Conservation (phyloP, 306 rosid species). For the Sicyos baderoa region DNA sequence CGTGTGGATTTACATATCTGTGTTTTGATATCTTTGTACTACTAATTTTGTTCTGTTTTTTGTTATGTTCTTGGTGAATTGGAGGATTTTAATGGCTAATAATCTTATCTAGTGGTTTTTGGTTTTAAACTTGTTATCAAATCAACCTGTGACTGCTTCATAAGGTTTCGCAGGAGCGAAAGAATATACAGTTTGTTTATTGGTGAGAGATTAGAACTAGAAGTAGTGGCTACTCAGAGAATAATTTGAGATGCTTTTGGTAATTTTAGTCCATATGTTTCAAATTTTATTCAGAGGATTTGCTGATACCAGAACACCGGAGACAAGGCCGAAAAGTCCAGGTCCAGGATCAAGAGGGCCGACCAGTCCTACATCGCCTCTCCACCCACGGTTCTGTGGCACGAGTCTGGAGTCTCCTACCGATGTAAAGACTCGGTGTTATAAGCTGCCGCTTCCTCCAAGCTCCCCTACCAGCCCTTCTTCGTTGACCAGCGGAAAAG, state of each 20-base stretch:
- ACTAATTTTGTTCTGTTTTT: not conserved
- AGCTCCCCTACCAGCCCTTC: conserved; percentile 90
- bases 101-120: not conserved
- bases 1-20: not conserved
- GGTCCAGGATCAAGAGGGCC: conserved; percentile 78
- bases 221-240: conserved; percentile 1
- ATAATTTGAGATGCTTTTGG: not conserved
- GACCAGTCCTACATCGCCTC: conserved; percentile 89
- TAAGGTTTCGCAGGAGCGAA: conserved; percentile 16
- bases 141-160: conserved; percentile 5
- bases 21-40: not conserved
- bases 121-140: conserved; percentile 9
- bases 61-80: conserved; percentile 6
- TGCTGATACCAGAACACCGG: conserved; percentile 45
- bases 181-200: conserved; percentile 11
- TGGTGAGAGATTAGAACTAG: conserved; percentile 15
- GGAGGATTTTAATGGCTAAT: not conserved
- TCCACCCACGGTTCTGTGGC: conserved; percentile 45
- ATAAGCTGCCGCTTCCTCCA: conserved; percentile 91
- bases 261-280: conserved; percentile 25
- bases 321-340: conserved; percentile 59
- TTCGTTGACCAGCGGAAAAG: conserved; percentile 34
- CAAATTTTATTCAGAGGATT: conserved; percentile 43
- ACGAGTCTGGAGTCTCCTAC: conserved; percentile 62
- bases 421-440: conserved; percentile 61